These are phyloP conservation scores for Kazachstania africana DNA, from an alignment of 805 yeast species.

Conservation along the genomic window DNA sequence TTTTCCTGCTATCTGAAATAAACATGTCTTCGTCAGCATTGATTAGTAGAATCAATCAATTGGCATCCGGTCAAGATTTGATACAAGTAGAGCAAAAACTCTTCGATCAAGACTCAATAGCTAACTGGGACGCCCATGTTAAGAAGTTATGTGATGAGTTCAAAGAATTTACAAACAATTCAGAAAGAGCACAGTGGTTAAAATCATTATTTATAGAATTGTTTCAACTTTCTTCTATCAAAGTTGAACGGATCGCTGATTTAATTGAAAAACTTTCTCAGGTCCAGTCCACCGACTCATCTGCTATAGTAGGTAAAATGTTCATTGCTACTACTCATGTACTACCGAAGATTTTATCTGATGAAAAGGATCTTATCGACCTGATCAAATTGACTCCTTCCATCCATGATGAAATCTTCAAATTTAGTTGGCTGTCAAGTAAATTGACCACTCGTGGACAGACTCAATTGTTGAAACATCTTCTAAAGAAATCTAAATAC, in stretches of 20 bases:
- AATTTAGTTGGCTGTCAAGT: conserved; percentile 23
- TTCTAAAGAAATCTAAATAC: conserved; percentile 23
- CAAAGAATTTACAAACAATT: conserved; percentile 5
- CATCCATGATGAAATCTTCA: conserved; percentile 14
- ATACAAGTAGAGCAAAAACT: too few species aligned
- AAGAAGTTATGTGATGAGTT: conserved; percentile 7
- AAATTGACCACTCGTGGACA: conserved; percentile 18
- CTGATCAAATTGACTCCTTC: conserved; percentile 6
- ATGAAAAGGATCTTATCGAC: conserved; percentile 12
- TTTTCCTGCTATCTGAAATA: too few species aligned
- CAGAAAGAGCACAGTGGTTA: conserved; percentile 16
- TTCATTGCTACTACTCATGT: conserved; percentile 11
- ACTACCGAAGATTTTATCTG: conserved; percentile 4
- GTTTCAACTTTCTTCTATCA: conserved; percentile 7
- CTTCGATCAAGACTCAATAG: too few species aligned
- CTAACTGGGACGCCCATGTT: conserved; percentile 8
- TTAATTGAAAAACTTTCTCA: conserved; percentile 5
- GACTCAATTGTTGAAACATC: conserved; percentile 14
- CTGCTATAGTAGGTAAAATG: conserved; percentile 13
- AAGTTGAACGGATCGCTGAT: conserved; percentile 3
- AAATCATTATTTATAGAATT: conserved; percentile 10
- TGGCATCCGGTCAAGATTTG: too few species aligned
- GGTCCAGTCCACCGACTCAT: background rate
- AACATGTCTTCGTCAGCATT: too few species aligned
- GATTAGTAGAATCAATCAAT: too few species aligned